These are phyloP conservation scores for Plasmodium blacklocki DNA, from an alignment of 169 alveolate species.

Conservation along the genomic window DNA sequence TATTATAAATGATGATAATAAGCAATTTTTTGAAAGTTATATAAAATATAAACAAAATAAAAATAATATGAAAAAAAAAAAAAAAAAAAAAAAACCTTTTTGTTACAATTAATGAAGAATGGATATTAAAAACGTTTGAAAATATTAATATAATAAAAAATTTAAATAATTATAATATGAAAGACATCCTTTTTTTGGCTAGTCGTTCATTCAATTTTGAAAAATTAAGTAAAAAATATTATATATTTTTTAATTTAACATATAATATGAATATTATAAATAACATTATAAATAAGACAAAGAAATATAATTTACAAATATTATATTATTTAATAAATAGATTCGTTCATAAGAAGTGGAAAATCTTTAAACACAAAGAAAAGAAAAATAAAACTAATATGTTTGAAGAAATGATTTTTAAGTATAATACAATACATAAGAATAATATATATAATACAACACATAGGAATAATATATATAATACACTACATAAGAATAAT, in stretches of 20 bases:
- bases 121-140: conserved; percentile 18
- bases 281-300: neutral
- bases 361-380: conserved; percentile 4
- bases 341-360: conserved; percentile 48
- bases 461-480: neutral
- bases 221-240: conserved; percentile 48
- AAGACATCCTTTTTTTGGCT: conserved; percentile 48
- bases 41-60: neutral
- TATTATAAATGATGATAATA: neutral
- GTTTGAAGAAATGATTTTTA: conserved; percentile 35
- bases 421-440: neutral
- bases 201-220: conserved; percentile 65
- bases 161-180: conserved; percentile 47
- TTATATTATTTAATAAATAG: conserved; percentile 31
- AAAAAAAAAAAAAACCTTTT: conserved; percentile 46
- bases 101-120: conserved; percentile 52
- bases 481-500: neutral
- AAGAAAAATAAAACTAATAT: conserved; percentile 1
- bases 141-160: conserved; percentile 37
- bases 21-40: neutral
- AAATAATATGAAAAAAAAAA: conserved; percentile 2
- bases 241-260: conserved; percentile 55
- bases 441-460: neutral
- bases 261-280: conserved; percentile 35
- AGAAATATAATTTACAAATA: neutral